Percentiles rank a stretch among this genome's conserved stretches.
Evolutionary conservation across 768 basidiomycete genomes (phyloP).

Genomic region (Mrakia blollopis): DNA sequence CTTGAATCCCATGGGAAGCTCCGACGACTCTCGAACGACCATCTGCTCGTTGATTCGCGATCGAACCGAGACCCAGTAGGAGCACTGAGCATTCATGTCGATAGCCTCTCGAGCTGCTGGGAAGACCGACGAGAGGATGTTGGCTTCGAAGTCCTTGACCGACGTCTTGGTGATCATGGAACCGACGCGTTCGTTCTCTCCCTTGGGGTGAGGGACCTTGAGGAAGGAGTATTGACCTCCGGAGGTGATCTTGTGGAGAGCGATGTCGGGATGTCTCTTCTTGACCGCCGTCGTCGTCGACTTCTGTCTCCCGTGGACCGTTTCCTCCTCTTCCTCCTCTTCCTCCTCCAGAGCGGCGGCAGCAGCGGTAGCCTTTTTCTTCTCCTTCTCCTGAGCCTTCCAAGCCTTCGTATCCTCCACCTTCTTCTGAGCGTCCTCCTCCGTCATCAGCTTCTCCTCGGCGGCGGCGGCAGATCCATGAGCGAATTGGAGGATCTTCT

Average conservation of each 20-base stretch:
- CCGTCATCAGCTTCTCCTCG: neutral
- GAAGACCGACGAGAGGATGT: slow-evolving; percentile 74
- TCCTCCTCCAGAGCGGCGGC: slow-evolving; percentile 23
- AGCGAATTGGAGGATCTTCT: neutral
- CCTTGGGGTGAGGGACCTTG: slow-evolving; percentile 94
- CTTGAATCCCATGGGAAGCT: slow-evolving; percentile 54
- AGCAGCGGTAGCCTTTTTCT: neutral
- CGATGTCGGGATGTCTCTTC: slow-evolving; percentile 54
- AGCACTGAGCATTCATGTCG: slow-evolving; percentile 87
- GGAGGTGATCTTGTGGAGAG: slow-evolving; percentile 52
- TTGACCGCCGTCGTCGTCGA: slow-evolving; percentile 35
- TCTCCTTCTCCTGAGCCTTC: neutral
- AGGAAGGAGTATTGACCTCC: slow-evolving; percentile 63
- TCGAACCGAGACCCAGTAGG: slow-evolving; percentile 93
- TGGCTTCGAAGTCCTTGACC: slow-evolving; percentile 79
- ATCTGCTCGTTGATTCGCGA: slow-evolving; percentile 89
- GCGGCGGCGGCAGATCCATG: neutral
- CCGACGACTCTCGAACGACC: slow-evolving; percentile 69
- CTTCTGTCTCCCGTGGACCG: neutral
- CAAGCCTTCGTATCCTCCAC: neutral
- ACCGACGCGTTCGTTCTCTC: slow-evolving; percentile 91
- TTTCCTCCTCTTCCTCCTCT: neutral
- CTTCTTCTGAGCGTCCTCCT: neutral
- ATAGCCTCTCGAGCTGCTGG: slow-evolving; percentile 70
- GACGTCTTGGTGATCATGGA: slow-evolving; percentile 84